Base-by-base conservation (phyloP, 1,139 yeast species). In the Trichomonascaceae sp. region DNA sequence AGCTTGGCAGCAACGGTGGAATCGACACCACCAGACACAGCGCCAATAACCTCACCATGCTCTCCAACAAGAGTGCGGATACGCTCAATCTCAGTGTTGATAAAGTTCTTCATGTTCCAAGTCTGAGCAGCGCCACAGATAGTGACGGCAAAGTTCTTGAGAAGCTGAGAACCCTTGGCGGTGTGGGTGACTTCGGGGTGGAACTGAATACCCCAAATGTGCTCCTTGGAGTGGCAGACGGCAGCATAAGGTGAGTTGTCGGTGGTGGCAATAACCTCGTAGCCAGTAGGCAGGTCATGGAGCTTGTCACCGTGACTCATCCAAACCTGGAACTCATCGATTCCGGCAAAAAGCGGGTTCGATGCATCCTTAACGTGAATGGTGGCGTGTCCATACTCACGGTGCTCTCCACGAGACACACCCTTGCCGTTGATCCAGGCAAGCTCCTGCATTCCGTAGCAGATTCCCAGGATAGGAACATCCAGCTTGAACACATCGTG, bases 111-210 rank as follows among this genome's bases (percentile, higher is more conserved):
- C 98, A 89, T 89, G 43, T 89, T 80, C 99, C 99, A 89, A 69
- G 79, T 82, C 62, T 81, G 84, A 34, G 67, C 59, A 45, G 92
- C 93, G 43, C 77, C 55, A 70, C 98, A 89, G 52, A 92, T 82
- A 47, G 73, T 73, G 43, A 85, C 80, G 34, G 98, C 98, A 58
- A 89, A 89, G 68, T 89, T 92, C 65, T 71, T 77, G 56, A 89
- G 71, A 54, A 89, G 64, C 46, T 67, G 69, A 60, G 80, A 85
- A 59, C 99, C 99, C 62, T 82, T 79, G 47, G 72, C 71, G 40
- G 97, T 84, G 62, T 89, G 99, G 30, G 97, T 85, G 42, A 89
- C 99, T 67, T 89, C 99, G 32, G 99, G 99, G 64, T 89, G 99
- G 76, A 89, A 89, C 66, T 89, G 99, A 51, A 89, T 81, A 59